These are phyloP conservation scores for Suillus subalutaceus DNA, from an alignment of 768 basidiomycete genomes.

Conservation along the genomic window DNA sequence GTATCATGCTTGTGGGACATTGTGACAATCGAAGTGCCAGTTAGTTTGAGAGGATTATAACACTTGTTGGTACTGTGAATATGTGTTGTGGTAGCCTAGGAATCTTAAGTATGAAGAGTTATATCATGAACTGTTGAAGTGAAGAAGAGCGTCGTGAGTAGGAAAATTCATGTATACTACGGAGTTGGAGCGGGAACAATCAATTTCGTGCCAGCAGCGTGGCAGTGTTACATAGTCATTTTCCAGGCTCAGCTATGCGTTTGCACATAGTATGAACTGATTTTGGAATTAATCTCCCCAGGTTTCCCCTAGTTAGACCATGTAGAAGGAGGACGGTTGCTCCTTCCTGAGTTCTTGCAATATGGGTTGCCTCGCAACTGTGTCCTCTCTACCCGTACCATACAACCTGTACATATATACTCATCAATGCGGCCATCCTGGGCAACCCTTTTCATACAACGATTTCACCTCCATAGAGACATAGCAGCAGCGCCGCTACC, in stretches of 20 bases:
- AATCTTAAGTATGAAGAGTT: neutral
- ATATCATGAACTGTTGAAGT: conserved; percentile 4
- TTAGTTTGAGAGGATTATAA: neutral
- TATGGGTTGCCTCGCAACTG: neutral
- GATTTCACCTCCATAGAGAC: neutral
- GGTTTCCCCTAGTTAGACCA: too few species aligned
- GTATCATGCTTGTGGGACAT: conserved; percentile 33
- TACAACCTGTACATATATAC: neutral
- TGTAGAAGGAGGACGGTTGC: neutral
- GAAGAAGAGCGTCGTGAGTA: neutral
- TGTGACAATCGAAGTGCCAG: neutral
- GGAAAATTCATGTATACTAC: neutral
- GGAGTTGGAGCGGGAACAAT: conserved; percentile 2
- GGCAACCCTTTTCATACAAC: neutral
- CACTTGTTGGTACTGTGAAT: neutral
- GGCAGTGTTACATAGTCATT: neutral
- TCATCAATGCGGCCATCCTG: neutral
- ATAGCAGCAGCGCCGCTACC: neutral
- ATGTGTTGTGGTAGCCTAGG: neutral
- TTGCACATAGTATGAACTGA: too few species aligned
- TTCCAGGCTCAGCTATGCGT: too few species aligned
- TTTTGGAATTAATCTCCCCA: too few species aligned
- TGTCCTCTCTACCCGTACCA: neutral
- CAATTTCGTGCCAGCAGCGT: too few species aligned
- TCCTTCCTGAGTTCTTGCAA: neutral